phyloP scores from a whole-genome alignment of 768 basidiomycete genomes.

The Termitomyces sp. region DNA sequence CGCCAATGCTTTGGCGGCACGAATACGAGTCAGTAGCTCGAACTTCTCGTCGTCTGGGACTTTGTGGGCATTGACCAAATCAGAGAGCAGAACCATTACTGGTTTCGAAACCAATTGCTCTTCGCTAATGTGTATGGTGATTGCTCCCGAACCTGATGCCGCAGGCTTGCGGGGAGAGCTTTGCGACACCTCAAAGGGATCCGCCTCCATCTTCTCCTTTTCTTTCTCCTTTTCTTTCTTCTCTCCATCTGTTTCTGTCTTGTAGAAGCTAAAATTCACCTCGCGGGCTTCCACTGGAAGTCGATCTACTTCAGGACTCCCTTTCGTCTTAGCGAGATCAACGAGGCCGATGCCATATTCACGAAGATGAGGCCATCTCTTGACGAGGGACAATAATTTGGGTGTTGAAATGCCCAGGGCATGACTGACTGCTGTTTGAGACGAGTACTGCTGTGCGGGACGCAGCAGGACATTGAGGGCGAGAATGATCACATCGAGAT shows the following conservation, averaged over 20 bases:
- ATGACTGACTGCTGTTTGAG: constrained; percentile 78
- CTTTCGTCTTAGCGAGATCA: constrained; percentile 60
- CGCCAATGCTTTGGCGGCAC: constrained; percentile 67
- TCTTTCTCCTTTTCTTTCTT: constrained; percentile 43
- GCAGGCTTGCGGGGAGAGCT: constrained; percentile 45
- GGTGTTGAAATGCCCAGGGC: constrained; percentile 78
- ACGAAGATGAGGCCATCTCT: constrained; percentile 78
- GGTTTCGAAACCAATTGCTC: constrained; percentile 54
- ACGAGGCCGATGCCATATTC: constrained; percentile 76
- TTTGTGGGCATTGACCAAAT: constrained; percentile 58
- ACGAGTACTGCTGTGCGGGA: constrained; percentile 92
- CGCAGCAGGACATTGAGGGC: constrained; percentile 84
- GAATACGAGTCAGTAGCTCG: constrained; percentile 82
- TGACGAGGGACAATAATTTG: constrained; percentile 77
- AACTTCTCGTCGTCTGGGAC: constrained; percentile 83
- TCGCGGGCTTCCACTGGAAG: constrained; percentile 73
- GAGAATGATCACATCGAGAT: constrained; percentile 82
- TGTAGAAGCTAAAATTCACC: constrained; percentile 80
- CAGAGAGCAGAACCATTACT: constrained; percentile 74
- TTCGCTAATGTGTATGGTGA: constrained; percentile 59
- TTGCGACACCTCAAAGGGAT: constrained; percentile 34
- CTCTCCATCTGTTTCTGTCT: constrained; percentile 36
- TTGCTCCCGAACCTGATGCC: constrained; percentile 41
- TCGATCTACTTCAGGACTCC: constrained; percentile 46
- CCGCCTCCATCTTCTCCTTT: constrained; percentile 44